Base-by-base conservation (phyloP, 495 filamentous ascomycete species). In the Xylaria curta region DNA sequence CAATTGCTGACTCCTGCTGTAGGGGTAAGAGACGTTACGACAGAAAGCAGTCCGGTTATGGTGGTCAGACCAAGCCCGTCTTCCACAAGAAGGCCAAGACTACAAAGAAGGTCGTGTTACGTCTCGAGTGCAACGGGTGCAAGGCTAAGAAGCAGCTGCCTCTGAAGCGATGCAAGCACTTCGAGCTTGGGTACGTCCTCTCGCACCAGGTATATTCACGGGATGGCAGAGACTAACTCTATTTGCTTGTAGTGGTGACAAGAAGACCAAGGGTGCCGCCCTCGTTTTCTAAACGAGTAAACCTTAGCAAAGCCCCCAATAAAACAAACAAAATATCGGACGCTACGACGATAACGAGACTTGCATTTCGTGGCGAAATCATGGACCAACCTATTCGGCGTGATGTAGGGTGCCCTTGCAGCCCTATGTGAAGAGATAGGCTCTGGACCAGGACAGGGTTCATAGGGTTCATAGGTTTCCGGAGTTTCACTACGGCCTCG, bases 1-100 rank as follows among this genome's bases (percentile, higher is more conserved):
- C 46, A 44, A 26, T 38, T 31, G 33, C 69, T 71, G 26, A 71
- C 61, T 44, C 15, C 24, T 56, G 8, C 12, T 4, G 24, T 28
- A 71, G 69, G 90, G 96, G 96, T 90, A 99, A 98, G 92, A 93
- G 96, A 85, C 95, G 96, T 91, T 99, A 99, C 89, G 96, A 98
- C 88, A 92, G 97, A 82, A 99, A 99, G 89, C 97, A 99, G 89
- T 93, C 91, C 81, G 93, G 96, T 90, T 99, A 97, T 87, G 96
- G 97, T 91, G 96, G 96, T 92, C 96, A 99, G 88, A 99, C 96
- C 75, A 99, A 99, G 88, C 77, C 77, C 49, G 77, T 79, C 66
- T 79, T 99, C 92, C 95, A 98, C 92, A 98, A 98, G 91, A 98
- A 98, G 90, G 97, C 97, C 74, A 99, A 99, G 92, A 98, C 97